Percentiles rank a stretch among this genome's conserved stretches.
phyloP scores from a whole-genome alignment of 441 rosid species.

The Francoa sonchifolia region DNA sequence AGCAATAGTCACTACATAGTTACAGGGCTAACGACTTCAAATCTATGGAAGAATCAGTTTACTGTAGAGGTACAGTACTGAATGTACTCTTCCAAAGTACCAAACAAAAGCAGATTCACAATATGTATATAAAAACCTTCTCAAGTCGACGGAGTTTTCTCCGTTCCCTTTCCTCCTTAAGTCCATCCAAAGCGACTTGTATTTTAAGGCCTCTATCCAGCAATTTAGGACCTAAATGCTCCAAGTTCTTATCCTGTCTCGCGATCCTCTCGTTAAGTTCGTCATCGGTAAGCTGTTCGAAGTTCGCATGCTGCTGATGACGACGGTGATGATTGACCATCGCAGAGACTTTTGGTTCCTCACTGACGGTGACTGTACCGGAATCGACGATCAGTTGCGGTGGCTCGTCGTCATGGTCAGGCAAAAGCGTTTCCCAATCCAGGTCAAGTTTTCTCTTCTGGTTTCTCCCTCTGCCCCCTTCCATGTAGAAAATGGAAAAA shows the following conservation, averaged over 20 bases:
- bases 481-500: too few species aligned
- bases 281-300: constrained; percentile 18
- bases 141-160: constrained; percentile 18
- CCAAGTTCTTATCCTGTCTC: constrained; percentile 15
- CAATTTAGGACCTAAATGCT: constrained; percentile 4
- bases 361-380: background rate
- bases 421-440: constrained; percentile 31
- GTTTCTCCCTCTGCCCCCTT: constrained; percentile 6
- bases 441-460: constrained; percentile 23
- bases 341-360: constrained; percentile 7
- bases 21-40: too few species aligned
- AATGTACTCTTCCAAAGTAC: background rate
- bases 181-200: constrained; percentile 14
- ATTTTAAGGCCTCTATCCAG: constrained; percentile 46
- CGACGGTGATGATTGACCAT: constrained; percentile 18
- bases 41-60: too few species aligned
- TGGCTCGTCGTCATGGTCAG: constrained; percentile 16
- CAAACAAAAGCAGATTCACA: background rate
- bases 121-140: constrained; percentile 12
- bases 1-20: background rate
- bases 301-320: constrained; percentile 17
- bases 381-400: constrained; percentile 23
- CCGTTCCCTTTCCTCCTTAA: constrained; percentile 39
- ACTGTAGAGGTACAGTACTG: too few species aligned
- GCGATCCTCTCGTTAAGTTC: constrained; percentile 24